These are phyloP conservation scores for Leersia perrieri DNA, from an alignment of 176 grass and related monocot species.

Conservation along the genomic window DNA sequence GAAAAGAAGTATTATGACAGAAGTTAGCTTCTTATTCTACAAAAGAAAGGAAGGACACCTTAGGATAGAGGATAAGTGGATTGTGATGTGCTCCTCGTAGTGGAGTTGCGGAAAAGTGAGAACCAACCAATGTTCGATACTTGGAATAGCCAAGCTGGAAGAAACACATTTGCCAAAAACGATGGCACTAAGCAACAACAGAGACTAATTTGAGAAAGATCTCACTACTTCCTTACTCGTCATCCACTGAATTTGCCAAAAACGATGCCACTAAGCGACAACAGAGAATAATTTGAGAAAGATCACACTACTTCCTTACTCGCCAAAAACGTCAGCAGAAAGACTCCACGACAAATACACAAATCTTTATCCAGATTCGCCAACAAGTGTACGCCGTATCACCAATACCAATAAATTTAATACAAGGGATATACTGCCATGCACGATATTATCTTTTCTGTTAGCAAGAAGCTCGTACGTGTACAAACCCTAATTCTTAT, in stretches of 20 bases:
- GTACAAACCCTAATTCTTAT: background rate
- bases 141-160: background rate
- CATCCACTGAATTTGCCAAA: background rate
- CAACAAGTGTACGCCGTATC: background rate
- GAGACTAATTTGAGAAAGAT: background rate
- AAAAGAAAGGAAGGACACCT: no score
- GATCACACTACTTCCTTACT: background rate
- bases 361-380: background rate
- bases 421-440: background rate
- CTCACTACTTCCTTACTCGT: background rate
- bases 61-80: background rate
- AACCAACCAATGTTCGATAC: background rate
- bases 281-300: background rate
- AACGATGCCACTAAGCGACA: background rate
- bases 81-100: background rate
- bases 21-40: background rate
- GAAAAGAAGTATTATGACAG: background rate
- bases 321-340: no score
- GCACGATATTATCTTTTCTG: background rate
- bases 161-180: background rate
- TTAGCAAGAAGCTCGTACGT: background rate
- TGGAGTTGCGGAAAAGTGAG: background rate
- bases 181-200: background rate
- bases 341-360: background rate
- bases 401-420: conserved; percentile 22